Conservation (phyloP, 2,329 filamentous ascomycete genomes). For the Trichophyton verrucosum region DNA sequence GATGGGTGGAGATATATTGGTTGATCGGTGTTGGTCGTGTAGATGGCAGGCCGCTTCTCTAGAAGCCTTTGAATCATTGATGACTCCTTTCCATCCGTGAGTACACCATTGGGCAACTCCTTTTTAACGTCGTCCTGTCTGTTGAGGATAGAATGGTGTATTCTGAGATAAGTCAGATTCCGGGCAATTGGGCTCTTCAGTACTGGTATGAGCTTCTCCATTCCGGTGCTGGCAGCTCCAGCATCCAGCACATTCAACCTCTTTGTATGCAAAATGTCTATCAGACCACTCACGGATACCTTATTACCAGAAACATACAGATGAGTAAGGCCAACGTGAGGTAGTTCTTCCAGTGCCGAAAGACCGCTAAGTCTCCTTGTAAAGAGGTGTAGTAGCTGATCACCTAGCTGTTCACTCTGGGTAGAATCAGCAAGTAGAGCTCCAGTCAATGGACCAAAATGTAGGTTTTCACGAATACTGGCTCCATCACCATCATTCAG, state of each 20-base stretch:
- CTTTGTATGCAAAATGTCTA: slow-evolving; percentile 39
- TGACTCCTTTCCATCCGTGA: background rate
- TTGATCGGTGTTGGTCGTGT: slow-evolving; percentile 17
- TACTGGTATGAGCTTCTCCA: slow-evolving; percentile 43
- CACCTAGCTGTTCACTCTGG: slow-evolving; percentile 39
- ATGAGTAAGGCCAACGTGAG: slow-evolving; percentile 46
- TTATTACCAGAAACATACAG: slow-evolving; percentile 46
- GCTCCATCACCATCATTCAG: slow-evolving; percentile 15
- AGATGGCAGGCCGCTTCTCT: slow-evolving; percentile 25
- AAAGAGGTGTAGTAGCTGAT: slow-evolving; percentile 38
- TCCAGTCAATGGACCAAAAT: slow-evolving; percentile 22
- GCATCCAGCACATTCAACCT: slow-evolving; percentile 45
- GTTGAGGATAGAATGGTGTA: slow-evolving; percentile 45
- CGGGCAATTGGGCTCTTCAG: slow-evolving; percentile 37
- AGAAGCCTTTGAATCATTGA: slow-evolving; percentile 28
- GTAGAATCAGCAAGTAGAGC: slow-evolving; percentile 29
- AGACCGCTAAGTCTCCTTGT: slow-evolving; percentile 40
- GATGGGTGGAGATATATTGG: slow-evolving; percentile 40
- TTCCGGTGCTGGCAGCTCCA: slow-evolving; percentile 41
- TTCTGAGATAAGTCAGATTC: slow-evolving; percentile 41
- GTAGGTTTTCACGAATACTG: slow-evolving; percentile 16
- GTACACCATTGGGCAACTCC: background rate
- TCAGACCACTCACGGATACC: slow-evolving; percentile 45
- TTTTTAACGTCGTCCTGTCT: slow-evolving; percentile 16
- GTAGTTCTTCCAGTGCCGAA: slow-evolving; percentile 44